Base-by-base conservation (phyloP, 2,329 filamentous ascomycete species). In the Neoascochyta sp. region DNA sequence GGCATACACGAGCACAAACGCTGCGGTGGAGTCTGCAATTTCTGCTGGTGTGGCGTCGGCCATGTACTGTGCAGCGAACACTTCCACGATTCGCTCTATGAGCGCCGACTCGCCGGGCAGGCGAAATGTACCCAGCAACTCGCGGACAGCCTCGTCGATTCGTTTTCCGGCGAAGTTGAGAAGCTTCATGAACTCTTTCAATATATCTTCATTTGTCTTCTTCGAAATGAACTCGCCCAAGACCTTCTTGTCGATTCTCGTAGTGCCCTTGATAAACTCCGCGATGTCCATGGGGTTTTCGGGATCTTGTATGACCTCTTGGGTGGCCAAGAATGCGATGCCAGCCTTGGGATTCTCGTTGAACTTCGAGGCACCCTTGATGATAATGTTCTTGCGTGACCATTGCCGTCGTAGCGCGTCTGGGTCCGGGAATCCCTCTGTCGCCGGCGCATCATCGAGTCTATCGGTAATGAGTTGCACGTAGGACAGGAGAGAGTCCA, bases 221-320 rank as follows among this genome's bases (percentile, higher is more conserved):
- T 96, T 98, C 1, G 90, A 92, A 30, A 98, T 73, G 57, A 85
- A 98, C 32, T 98, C 92, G 32, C 92, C 92, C 3, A 98, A 75
- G 1, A 89, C 71, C 50, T 83, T 88, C 66, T 98, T 98, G 41
- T 90, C 92, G 23, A 96, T 74, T 24, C 90, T 75, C 2, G 85
- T 83, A 3, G 92, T 95, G 16, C 86, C 86, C 62, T 86, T 86
- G 26, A 98, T 66, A 54, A 98, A 98, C 24, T 70, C 74, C n/a
- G 90, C 88, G 22, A 95, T 81, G 19, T 81, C 78, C n/a, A 74
- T 67, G 5, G 89, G 81, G 53, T 95, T 76, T 24, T 78, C 76
- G 1, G 79, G 73, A 57, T 88, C 76, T 16, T 81, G 73, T 35
- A 98, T 93, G 45, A 98, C 85, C 23, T 86, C 87, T 50, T 94